A percentile compares a stretch with the other conserved stretches of the same genome.
phyloP scores from a whole-genome alignment of 306 rosid genomes.

The Erythrophleum fordii region DNA sequence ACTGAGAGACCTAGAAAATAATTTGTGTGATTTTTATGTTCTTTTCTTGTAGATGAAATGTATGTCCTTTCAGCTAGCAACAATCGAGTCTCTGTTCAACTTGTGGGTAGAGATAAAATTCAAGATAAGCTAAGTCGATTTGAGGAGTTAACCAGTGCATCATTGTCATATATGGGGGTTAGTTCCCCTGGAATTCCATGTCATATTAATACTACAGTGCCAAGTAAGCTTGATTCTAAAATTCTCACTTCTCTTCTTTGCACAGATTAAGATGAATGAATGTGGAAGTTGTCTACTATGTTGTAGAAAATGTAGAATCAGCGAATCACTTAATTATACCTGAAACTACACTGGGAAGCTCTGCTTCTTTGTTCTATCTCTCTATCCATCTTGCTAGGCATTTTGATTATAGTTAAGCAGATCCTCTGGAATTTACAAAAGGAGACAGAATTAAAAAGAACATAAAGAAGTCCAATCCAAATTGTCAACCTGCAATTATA shows the following conservation, averaged over 20 bases:
- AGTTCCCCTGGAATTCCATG: slow-evolving; percentile 68
- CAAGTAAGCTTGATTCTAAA: slow-evolving; percentile 63
- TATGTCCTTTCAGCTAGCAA: slow-evolving; percentile 87
- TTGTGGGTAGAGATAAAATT: slow-evolving; percentile 85
- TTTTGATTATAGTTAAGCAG: slow-evolving; percentile 8
- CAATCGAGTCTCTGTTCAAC: slow-evolving; percentile 74
- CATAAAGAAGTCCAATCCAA: background rate
- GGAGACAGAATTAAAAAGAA: background rate
- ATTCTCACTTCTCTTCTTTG: slow-evolving; percentile 10
- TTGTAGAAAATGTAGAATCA: background rate
- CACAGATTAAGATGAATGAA: slow-evolving; percentile 31
- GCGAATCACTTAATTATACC: slow-evolving; percentile 8
- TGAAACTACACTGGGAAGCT: slow-evolving; percentile 23
- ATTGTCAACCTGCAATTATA: background rate
- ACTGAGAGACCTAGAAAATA: slow-evolving; percentile 14
- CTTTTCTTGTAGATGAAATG: slow-evolving; percentile 83
- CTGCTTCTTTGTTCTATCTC: slow-evolving; percentile 23
- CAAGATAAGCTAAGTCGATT: slow-evolving; percentile 80
- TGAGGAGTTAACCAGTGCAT: slow-evolving; percentile 78
- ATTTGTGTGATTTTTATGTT: slow-evolving; percentile 34
- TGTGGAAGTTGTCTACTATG: slow-evolving; percentile 14
- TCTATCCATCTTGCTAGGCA: slow-evolving; percentile 29
- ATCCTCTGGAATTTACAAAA: slow-evolving; percentile 5
- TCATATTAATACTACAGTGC: slow-evolving; percentile 56
- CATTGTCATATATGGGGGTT: slow-evolving; percentile 76